Base-by-base conservation (phyloP, 1,284 basidiomycete genomes). In the Sphagnurus paluster region DNA sequence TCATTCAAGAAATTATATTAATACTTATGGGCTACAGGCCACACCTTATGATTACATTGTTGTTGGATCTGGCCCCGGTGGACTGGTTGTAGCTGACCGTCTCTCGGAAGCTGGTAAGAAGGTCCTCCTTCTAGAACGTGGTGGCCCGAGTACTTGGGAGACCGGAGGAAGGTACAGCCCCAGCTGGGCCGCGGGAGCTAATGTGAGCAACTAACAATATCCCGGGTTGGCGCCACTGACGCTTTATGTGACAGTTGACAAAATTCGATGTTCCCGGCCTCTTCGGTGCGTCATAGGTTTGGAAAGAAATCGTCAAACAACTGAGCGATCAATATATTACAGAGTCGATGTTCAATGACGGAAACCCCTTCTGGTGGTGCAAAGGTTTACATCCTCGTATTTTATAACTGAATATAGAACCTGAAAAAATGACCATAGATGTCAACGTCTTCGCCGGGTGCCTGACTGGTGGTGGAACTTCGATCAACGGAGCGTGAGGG, bases 221-320 rank as follows among this genome's bases (percentile, higher is more conserved):
- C 25, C 25, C 20, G 8, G 11, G 26, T 26, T 29, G 26, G 16
- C 13, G 33, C 9, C 49, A 32, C 14, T 44, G 6, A 38, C 41
- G 11, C 5, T 48, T 44, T 6, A 11, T n/a, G n/a, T 44, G 7
- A 6, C 40, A 81, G 78, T 63, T 79, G 39, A 84, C 81, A 9
- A 81, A 80, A 50, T 83, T 82, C 56, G 81, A 84, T 53, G 69
- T 82, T 40, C 80, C 80, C 10, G 80, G 81, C 44, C 56, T 81
- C 28, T 82, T 82, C 56, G 69, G 67, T 68, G 41, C 13, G 61
- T 46, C 14, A 1, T 29, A 19, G 3, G 13, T 1, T 14, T 23
- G 17, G 3, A 35, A 5, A 32, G 14, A 5, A 14, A 10, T 9
- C 3, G 7, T 36, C 33, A 7, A 20, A 26, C 16, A 24, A n/a